These are phyloP conservation scores for Diaporthe helianthi DNA, from an alignment of 2,329 filamentous ascomycete species.

Conservation along the genomic window DNA sequence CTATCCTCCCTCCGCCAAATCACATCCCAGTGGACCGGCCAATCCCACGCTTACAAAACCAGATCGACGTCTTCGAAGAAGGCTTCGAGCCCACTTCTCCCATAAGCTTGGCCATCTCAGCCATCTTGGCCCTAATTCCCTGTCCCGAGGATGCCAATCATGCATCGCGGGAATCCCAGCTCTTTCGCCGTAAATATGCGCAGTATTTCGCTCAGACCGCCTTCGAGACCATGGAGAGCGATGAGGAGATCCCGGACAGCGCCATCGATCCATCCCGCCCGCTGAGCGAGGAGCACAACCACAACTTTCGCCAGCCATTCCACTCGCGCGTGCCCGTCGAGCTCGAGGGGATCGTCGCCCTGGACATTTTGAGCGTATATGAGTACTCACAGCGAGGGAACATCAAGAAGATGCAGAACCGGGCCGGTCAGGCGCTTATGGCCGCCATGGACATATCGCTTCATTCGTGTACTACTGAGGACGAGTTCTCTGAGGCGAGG, in stretches of 20 bases:
- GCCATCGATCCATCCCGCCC: conserved; percentile 53
- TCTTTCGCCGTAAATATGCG: conserved; percentile 54
- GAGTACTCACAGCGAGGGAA: conserved; percentile 62
- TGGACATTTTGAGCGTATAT: conserved; percentile 57
- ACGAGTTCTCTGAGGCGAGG: conserved; percentile 52
- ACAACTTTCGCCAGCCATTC: conserved; percentile 48
- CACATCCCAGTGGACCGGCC: conserved; percentile 44
- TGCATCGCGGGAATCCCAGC: conserved; percentile 47
- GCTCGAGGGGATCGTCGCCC: conserved; percentile 55
- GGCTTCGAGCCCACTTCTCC: conserved; percentile 31
- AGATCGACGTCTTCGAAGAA: conserved; percentile 37
- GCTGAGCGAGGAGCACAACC: conserved; percentile 46
- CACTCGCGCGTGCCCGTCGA: conserved; percentile 53
- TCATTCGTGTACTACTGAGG: conserved; percentile 49
- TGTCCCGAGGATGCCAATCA: conserved; percentile 45
- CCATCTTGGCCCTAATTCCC: conserved; percentile 37
- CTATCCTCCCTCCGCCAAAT: conserved; percentile 54
- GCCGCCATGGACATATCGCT: conserved; percentile 53
- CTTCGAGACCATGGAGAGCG: conserved; percentile 56
- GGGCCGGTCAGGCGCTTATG: conserved; percentile 55
- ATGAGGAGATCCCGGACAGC: conserved; percentile 55
- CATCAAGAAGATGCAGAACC: conserved; percentile 57
- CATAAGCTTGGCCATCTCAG: conserved; percentile 37
- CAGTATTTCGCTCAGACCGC: conserved; percentile 56
- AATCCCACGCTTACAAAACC: conserved; percentile 45